Evolutionary conservation across 1,284 basidiomycete species (phyloP), one percentile per base, ranked within the genome.

Genomic region (Rhodotorula sp.): DNA sequence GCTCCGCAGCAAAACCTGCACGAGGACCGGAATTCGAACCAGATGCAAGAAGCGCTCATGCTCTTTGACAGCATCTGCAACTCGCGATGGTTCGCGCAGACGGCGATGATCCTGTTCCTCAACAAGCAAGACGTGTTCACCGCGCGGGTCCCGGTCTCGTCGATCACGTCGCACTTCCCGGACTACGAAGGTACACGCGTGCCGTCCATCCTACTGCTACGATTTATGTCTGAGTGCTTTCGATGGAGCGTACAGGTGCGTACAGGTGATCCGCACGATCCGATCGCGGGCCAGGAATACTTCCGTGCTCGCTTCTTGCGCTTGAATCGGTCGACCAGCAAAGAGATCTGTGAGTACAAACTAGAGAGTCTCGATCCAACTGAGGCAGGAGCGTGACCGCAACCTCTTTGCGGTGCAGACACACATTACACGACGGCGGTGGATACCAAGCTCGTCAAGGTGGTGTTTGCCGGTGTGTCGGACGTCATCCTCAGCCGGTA

Each of bases 291-390:
- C 3, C 88, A 91, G 54, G 90, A 92, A 31, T 98, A 93, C 83
- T 97, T 99, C 86, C 91, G 91, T 84, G 85, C 85, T 72, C 88
- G 92, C 66, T 97, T 98, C 81, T 87, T 87, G 67, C 85, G 87
- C 71, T 83, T 97, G 46, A 92, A 93, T 46, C 87, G 91, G 76
- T 92, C 91, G 79, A 87, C 90, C 15, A 88, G 87, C 51, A 96
- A 95, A 81, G 93, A 97, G 81, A 91, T 97, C 58, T 97, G 97
- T 89, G 90, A 65, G 92, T 93, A 90, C 79, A 5, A 7, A 26
- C 26, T 23, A 26, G 21, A 31, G 16, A 6, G 49, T 5, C 15
- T 23, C 20, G n/a, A 15, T 34, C 2, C 34, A 34, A 2, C 7
- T 34, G 5, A 34, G 16, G 5, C 31, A 14, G 5, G 51, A n/a